phyloP scores from a whole-genome alignment of 768 basidiomycete species.

The Lactifluus echinatus region DNA sequence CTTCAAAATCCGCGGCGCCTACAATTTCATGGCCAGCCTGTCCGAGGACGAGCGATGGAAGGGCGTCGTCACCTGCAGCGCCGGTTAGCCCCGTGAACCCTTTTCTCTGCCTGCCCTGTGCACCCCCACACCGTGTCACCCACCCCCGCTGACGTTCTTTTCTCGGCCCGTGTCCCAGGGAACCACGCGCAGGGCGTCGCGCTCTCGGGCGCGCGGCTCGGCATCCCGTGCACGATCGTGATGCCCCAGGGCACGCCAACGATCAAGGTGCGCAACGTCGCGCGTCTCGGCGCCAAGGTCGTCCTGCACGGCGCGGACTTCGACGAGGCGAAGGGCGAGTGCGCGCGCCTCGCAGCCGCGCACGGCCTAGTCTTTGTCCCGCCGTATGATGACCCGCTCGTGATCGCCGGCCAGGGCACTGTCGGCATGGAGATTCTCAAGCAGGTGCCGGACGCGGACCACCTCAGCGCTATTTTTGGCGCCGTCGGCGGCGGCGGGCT shows the following conservation, averaged over 20 bases:
- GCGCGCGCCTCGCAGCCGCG: slow-evolving; percentile 66
- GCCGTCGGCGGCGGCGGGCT: slow-evolving; percentile 94
- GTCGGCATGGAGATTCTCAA: slow-evolving; percentile 92
- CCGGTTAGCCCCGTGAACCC: slow-evolving; percentile 57
- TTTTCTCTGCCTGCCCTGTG: no score
- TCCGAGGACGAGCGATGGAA: slow-evolving; percentile 89
- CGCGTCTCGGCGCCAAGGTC: slow-evolving; percentile 92
- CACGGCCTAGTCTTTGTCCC: slow-evolving; percentile 88
- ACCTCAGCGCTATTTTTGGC: slow-evolving; percentile 77
- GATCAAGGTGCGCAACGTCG: slow-evolving; percentile 94
- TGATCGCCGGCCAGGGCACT: slow-evolving; percentile 97
- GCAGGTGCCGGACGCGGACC: slow-evolving; percentile 68
- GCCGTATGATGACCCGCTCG: slow-evolving; percentile 93
- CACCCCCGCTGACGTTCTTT: no score
- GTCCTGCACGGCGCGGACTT: slow-evolving; percentile 89
- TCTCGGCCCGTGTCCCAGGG: slow-evolving; percentile 59
- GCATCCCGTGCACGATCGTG: slow-evolving; percentile 95
- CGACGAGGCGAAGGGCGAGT: slow-evolving; percentile 93
- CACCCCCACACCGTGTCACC: no score
- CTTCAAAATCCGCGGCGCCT: slow-evolving; percentile 98
- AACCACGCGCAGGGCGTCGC: slow-evolving; percentile 99
- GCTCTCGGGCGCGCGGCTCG: slow-evolving; percentile 78
- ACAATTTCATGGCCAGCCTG: slow-evolving; percentile 95
- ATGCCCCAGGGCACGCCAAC: slow-evolving; percentile 94
- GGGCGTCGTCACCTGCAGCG: slow-evolving; percentile 96